Conservation (phyloP, 1,284 basidiomycete genomes). For the Marasmius fiardii region DNA sequence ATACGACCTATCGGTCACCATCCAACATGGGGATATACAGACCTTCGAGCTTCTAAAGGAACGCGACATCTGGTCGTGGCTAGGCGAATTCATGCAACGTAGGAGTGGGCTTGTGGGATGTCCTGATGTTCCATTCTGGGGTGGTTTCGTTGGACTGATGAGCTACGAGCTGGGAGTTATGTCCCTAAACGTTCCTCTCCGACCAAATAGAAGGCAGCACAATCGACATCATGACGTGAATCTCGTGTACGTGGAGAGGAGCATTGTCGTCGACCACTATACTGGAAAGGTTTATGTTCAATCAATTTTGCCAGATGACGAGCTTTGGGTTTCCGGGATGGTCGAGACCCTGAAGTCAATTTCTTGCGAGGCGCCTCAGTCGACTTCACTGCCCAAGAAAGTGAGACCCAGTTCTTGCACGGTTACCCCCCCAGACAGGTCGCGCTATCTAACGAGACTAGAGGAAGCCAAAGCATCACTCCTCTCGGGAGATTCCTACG, state of each 20-base stretch:
- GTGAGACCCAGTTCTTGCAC: constrained; percentile 24
- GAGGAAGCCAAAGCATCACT: constrained; percentile 74
- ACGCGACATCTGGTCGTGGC: constrained; percentile 67
- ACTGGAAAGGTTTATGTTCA: constrained; percentile 55
- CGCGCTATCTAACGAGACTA: constrained; percentile 72
- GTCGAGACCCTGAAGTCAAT: constrained; percentile 18
- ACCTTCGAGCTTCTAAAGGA: constrained; percentile 34
- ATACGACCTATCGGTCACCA: constrained; percentile 43
- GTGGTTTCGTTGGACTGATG: constrained; percentile 67
- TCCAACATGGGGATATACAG: constrained; percentile 31
- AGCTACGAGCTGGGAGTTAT: constrained; percentile 75
- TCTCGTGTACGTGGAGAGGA: constrained; percentile 71
- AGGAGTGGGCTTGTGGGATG: constrained; percentile 44
- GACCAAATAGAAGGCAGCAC: constrained; percentile 16
- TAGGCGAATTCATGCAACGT: constrained; percentile 60
- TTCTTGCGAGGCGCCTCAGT: constrained; percentile 11
- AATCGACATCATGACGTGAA: constrained; percentile 63
- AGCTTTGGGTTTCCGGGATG: constrained; percentile 42
- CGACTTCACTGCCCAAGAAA: not conserved
- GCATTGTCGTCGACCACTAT: constrained; percentile 60
- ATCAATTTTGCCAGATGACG: constrained; percentile 57
- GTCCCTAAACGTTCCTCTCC: constrained; percentile 40
- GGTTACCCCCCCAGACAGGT: constrained; percentile 51
- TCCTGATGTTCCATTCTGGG: constrained; percentile 69
- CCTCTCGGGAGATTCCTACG: constrained; percentile 90